These are phyloP conservation scores for Xanthoceras sorbifolium DNA, from an alignment of 345 rosid species.

Conservation along the genomic window DNA sequence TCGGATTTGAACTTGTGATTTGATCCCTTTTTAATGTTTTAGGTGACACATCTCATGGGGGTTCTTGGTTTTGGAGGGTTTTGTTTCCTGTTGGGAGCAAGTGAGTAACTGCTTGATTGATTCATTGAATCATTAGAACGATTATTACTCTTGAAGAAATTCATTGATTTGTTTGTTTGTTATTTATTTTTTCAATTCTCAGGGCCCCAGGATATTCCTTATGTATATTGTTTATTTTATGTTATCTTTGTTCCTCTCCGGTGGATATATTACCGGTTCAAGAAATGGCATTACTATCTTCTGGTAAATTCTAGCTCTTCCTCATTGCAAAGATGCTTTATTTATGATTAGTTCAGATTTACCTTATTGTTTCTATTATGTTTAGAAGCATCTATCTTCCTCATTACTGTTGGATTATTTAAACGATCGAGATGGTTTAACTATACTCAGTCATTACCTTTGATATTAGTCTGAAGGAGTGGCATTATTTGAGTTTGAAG, in stretches of 20 bases:
- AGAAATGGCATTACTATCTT: conserved; percentile 98
- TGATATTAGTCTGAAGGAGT: neutral
- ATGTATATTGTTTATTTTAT: conserved; percentile 82
- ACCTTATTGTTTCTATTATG: neutral
- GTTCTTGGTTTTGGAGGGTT: conserved; percentile 94
- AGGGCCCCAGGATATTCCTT: conserved; percentile 91
- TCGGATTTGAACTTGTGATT: conserved; percentile 8
- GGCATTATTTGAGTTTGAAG: neutral
- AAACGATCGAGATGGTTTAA: neutral
- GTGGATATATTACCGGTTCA: conserved; percentile 94
- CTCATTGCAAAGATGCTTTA: neutral
- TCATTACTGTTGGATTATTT: neutral
- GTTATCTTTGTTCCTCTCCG: conserved; percentile 88
- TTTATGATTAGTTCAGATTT: neutral
- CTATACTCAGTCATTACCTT: neutral
- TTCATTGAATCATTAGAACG: conserved; percentile 11
- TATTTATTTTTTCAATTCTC: conserved; percentile 24
- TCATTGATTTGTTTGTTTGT: conserved; percentile 14
- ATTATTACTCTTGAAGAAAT: conserved; percentile 4
- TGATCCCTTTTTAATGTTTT: conserved; percentile 23
- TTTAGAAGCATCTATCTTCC: neutral
- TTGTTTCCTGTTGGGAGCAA: conserved; percentile 91
- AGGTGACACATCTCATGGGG: conserved; percentile 89
- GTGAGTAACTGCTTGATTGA: conserved; percentile 48
- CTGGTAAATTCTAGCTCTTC: conserved; percentile 56